Base-by-base conservation (phyloP, 2,329 filamentous ascomycete genomes). In the Pseudofabraea citricarpa region DNA sequence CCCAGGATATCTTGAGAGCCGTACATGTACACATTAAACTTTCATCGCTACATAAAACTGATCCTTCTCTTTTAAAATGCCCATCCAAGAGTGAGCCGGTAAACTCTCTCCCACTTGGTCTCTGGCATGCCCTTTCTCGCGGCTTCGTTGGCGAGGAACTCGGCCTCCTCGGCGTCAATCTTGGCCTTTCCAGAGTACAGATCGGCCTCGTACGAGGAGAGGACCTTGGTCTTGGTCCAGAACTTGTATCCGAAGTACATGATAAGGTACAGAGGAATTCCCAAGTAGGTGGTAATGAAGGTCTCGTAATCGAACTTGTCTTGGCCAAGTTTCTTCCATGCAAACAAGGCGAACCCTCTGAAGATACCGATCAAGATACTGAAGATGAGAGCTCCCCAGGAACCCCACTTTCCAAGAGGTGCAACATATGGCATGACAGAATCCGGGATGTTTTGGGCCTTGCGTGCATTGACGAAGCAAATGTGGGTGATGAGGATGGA, bases 311-410 rank as follows among this genome's bases (percentile, higher is more conserved):
- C 75, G 50, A 82, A 83, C 37, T 64, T 61, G n/a, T n/a, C n/a
- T 16, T 73, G 73, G 35, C 46, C 44, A 15, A 43, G 43, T 4
- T 32, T 82, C 70, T 85, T 81, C 71, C 85, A 85, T 63, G 85
- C 78, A 52, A 87, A 87, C 40, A 57, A 46, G 44, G 77, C 73
- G 65, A 81, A 93, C 72, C 89, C 90, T 75, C 93, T 94, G 58
- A 87, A 91, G 40, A 94, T 60, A 2, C 84, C 77, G 48, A 93
- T 85, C 24, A 93, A 60, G 57, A 75, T 72, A 66, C 85, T 89
- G 66, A 89, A 82, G 57, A 72, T 68, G 2, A 93, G 72, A 0
- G 84, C 84, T 46, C 70, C 68, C 58, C 80, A 80, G 0, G 83
- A 88, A 9, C 87, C 88, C 48, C 62, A 75, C 27, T 80, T 66